A percentile compares a stretch with the other conserved stretches of the same genome.
phyloP scores from a whole-genome alignment of 345 rosid species.

The Viola odorata region DNA sequence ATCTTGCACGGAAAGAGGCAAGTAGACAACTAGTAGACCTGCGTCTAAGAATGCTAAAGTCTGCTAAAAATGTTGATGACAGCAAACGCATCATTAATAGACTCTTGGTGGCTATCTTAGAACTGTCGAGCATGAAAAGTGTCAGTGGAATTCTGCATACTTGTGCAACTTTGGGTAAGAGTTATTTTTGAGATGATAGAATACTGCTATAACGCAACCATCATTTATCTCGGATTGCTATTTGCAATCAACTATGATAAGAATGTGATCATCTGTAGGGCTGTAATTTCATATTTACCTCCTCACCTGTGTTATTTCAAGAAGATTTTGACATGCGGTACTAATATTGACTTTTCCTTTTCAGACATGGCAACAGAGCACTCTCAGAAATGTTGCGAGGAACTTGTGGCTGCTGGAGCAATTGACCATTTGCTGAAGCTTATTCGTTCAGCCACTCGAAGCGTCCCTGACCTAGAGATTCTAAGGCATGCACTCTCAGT shows the following conservation, averaged over 20 bases:
- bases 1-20: constrained; percentile 60
- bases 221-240: too few species aligned
- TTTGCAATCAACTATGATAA: too few species aligned
- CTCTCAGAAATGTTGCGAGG: constrained; percentile 80
- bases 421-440: constrained; percentile 50
- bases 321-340: background rate
- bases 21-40: constrained; percentile 51
- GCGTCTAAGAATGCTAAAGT: constrained; percentile 56
- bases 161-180: constrained; percentile 72
- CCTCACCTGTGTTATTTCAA: background rate
- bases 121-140: constrained; percentile 65
- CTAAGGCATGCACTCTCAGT: constrained; percentile 76
- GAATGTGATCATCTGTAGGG: too few species aligned
- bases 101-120: constrained; percentile 70
- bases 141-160: constrained; percentile 74
- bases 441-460: constrained; percentile 66
- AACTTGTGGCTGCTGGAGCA: constrained; percentile 88
- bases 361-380: constrained; percentile 67
- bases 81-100: constrained; percentile 68
- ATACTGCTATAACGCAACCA: too few species aligned
- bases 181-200: background rate
- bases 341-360: constrained; percentile 4
- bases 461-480: constrained; percentile 89
- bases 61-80: constrained; percentile 80
- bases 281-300: background rate